Base-by-base conservation (phyloP, 345 rosid species). In the Linum trigynum region DNA sequence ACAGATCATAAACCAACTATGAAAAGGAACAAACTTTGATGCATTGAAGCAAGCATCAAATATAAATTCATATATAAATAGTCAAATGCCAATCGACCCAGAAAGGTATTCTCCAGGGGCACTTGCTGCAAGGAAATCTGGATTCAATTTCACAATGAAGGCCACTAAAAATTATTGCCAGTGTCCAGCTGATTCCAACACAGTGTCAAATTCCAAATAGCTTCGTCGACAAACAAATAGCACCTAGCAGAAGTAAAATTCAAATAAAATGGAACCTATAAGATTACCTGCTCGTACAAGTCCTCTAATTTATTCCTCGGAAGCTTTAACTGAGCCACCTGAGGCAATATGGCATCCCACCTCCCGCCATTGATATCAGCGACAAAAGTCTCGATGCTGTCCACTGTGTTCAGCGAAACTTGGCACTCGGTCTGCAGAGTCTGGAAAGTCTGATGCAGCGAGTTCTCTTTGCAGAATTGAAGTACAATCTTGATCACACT, bases 401-500 rank as follows among this genome's bases (percentile, higher is more conserved):
- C 99, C 3, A 94, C 97, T 0, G 97, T 90, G 59, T 94, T 94
- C 36, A 94, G 74, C 38, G 97, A 90, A 55, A 90, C 99, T 76
- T 94, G 97, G 72, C 99, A 88, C 79, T 94, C 99, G 66, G 78
- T 88, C 73, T 94, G 99, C 43, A 94, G 72, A 4, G 86, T 86
- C 83, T 94, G 99, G 68, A 94, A 94, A 32, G 99, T 90, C 72
- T 94, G 99, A 66, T 84, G 83, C 82, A 94, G 74, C 3, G 97
- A 88, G 72, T 94, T 86, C 75, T 94, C 99, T 79, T 94, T 94
- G 85, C 99, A 94, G 78, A 90, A 94, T 72, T 94, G 99, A 57
- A 94, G 95, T 73, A 94, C 92, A 50, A 94, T 86, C 86, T 94
- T 94, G 41, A 94, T 90, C 3, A 94, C 99, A 68, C 99, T 94